Base-by-base conservation (phyloP, 116 monocot species). In the Trichopus zeylanicus region DNA sequence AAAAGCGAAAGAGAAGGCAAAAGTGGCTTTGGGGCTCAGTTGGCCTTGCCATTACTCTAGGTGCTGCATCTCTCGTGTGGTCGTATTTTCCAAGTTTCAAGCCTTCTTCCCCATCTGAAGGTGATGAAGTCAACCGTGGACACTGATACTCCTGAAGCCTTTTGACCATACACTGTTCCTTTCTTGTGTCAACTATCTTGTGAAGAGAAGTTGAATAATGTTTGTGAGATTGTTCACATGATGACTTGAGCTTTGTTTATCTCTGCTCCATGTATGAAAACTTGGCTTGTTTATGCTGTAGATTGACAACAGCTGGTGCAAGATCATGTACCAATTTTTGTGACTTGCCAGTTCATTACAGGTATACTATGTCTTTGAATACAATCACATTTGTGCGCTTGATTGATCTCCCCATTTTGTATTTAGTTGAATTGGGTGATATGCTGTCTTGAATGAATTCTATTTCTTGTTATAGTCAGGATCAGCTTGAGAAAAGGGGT, bases 11-110 rank as follows among this genome's bases (percentile, higher is more conserved):
- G 74, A 83, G 67, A 63, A 68, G 72, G 67, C 81, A 83, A 65
- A 91, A 70, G 61, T 91, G 87, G 91, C 31, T 91, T 47, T 91
- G 86, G 83, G 33, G 70, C 13, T 83, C 91, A 0, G 27, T 91
- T 20, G 83, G 91, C 26, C 42, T 91, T 20, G 78, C 65, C 23
- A 66, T 76, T 16, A 66, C 73, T 33, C 61, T 91, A 4, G 75
- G 83, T 30, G 59, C 78, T 16, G 73, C 83, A 29, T 80, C 80
- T 29, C 52, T 83, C 28, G 80, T 65, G 18, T 86, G 78, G 80
- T 81, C 83, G 1, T 86, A 80, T 67, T 60, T 86, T 58, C 90
- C 79, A 22, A 32, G 31, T 29, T 72, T 78, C 24, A 66, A 48
- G 31, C 53, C 70, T 25, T 29, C 55, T 46, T 25, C 58, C 5